Conservation (phyloP, 441 rosid species). For the Mallotus japonicus region DNA sequence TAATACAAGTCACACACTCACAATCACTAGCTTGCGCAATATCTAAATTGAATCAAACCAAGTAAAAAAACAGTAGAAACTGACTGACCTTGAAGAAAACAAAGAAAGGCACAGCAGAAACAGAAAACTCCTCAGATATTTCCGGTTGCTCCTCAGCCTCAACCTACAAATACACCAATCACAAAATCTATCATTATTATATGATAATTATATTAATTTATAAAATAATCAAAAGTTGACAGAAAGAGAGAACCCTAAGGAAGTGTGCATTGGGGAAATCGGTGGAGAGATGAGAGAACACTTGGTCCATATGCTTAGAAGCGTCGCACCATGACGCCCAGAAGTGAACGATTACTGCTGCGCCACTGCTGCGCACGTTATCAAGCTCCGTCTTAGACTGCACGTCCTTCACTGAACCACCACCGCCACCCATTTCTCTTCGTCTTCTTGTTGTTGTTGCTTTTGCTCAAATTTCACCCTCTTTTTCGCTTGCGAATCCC, state of each 20-base stretch:
- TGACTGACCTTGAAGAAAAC: constrained; percentile 72
- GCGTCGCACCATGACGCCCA: constrained; percentile 99
- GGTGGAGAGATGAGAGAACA: constrained; percentile 79
- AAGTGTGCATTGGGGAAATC: constrained; percentile 84
- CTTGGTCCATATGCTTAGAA: constrained; percentile 97
- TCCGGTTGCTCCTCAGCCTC: constrained; percentile 97
- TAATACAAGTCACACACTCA: neutral
- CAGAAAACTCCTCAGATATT: constrained; percentile 75
- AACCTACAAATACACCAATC: constrained; percentile 44
- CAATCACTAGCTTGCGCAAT: neutral
- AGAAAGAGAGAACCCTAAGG: constrained; percentile 52
- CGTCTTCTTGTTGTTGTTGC: no score
- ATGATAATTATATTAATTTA: neutral
- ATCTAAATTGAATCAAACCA: neutral
- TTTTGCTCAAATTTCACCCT: no score
- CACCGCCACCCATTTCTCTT: constrained; percentile 34
- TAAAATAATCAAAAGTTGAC: neutral
- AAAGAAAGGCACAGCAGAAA: constrained; percentile 83
- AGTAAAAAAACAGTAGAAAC: neutral
- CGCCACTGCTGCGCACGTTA: constrained; percentile 45
- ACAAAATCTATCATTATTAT: neutral
- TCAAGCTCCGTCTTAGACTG: constrained; percentile 80
- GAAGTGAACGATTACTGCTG: constrained; percentile 64
- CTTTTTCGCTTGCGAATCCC: no score
- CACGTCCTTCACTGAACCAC: constrained; percentile 78